A percentile compares a stretch with the other conserved stretches of the same genome.
Evolutionary conservation across 2,329 filamentous ascomycete genomes (phyloP).

Genomic region (Pseudocercospora macadamiae): DNA sequence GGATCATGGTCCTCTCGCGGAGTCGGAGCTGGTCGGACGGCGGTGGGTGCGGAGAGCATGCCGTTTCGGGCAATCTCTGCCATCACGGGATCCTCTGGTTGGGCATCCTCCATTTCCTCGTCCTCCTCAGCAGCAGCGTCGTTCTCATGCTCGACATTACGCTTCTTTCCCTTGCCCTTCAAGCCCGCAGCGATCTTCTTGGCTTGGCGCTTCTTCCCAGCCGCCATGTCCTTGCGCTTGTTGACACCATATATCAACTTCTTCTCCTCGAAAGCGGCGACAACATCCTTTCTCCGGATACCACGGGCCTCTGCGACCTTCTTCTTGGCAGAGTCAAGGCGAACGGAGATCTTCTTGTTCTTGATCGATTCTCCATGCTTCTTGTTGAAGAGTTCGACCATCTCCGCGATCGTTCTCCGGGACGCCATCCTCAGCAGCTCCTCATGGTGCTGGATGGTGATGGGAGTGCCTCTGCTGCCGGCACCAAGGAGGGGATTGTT

Average conservation of each 20-base stretch:
- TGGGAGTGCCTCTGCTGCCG: too few relatives aligned
- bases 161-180: background rate
- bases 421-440: background rate
- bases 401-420: background rate
- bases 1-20: too few relatives aligned
- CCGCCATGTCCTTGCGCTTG: background rate
- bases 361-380: background rate
- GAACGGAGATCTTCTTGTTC: background rate
- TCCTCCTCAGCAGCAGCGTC: background rate
- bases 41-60: too few relatives aligned
- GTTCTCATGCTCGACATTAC: background rate
- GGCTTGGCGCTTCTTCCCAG: background rate
- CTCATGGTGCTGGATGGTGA: background rate
- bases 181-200: background rate
- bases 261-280: background rate
- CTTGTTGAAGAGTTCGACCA: background rate
- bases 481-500: background rate
- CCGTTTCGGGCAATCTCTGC: too few relatives aligned
- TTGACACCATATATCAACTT: background rate
- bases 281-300: background rate
- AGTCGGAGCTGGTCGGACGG: too few relatives aligned
- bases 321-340: background rate
- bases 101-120: background rate
- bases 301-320: background rate
- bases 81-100: background rate